Percentiles rank a stretch among this genome's conserved stretches.
Evolutionary conservation across 2,329 filamentous ascomycete species (phyloP).

Genomic region (Endoconidiophora polonica): DNA sequence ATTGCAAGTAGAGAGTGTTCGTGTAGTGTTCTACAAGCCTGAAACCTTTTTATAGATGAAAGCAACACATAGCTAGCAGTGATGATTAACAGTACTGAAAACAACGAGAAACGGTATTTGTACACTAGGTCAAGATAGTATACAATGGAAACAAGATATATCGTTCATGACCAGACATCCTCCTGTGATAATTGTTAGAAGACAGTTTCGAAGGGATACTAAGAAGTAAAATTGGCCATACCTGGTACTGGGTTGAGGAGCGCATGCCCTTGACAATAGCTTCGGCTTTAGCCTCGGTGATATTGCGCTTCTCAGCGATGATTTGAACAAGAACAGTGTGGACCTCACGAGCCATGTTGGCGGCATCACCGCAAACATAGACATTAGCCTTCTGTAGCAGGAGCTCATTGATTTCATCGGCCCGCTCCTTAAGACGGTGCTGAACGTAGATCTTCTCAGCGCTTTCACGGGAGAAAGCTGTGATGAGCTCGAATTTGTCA

Average conservation of each 20-base stretch:
- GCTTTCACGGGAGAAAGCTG: constrained; percentile 83
- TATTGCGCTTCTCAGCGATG: constrained; percentile 64
- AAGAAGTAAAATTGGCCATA: constrained; percentile 24
- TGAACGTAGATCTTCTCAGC: constrained; percentile 92
- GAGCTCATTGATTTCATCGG: constrained; percentile 72
- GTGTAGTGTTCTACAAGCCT: too few species aligned
- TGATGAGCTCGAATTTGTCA: constrained; percentile 78
- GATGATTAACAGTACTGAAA: constrained; percentile 10
- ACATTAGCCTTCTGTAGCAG: constrained; percentile 80
- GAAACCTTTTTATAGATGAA: too few species aligned
- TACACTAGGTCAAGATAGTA: constrained; percentile 3
- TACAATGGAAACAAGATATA: constrained; percentile 2
- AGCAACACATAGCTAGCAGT: neutral
- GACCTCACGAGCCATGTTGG: constrained; percentile 91
- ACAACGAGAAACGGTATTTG: constrained; percentile 12
- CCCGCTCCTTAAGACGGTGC: constrained; percentile 70
- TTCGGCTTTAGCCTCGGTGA: constrained; percentile 76
- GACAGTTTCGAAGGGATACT: constrained; percentile 1
- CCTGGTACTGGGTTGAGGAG: constrained; percentile 89
- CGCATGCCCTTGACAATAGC: constrained; percentile 97
- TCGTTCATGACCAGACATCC: constrained; percentile 50
- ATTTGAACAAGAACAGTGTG: constrained; percentile 77
- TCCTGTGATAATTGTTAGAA: constrained; percentile 30
- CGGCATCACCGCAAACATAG: constrained; percentile 95
- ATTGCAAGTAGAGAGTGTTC: too few species aligned